phyloP scores from a whole-genome alignment of 257 asterid genomes.

The Anisodus acutangulus region DNA sequence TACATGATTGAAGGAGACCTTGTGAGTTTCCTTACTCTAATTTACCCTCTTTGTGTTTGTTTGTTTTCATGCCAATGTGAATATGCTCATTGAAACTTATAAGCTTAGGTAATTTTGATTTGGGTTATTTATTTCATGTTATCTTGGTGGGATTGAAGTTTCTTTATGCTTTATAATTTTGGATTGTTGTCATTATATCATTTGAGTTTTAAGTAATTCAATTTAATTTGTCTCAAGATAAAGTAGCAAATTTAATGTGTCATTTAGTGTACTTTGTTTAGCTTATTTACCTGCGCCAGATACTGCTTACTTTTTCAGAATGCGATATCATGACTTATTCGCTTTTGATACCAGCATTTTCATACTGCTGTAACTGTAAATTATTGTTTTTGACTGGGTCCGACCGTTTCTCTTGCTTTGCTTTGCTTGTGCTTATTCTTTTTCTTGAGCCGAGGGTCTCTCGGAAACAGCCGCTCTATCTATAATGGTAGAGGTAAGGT shows the following conservation, averaged over 20 bases:
- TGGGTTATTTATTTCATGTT: background rate
- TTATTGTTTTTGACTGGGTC: too few species aligned
- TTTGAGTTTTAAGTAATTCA: background rate
- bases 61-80: background rate
- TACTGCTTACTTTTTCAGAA: too few species aligned
- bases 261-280: too few species aligned
- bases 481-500: too few species aligned
- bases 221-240: background rate
- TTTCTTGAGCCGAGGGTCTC: too few species aligned
- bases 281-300: too few species aligned
- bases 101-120: background rate
- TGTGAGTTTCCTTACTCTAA: slow-evolving; percentile 46
- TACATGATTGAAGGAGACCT: slow-evolving; percentile 96
- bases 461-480: too few species aligned
- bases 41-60: background rate
- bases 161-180: background rate
- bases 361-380: too few species aligned
- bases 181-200: background rate
- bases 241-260: background rate
- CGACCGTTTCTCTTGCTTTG: too few species aligned
- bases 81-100: background rate
- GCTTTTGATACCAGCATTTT: too few species aligned
- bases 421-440: too few species aligned
- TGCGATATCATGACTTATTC: too few species aligned
- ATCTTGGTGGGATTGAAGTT: background rate